Conservation (phyloP, 441 rosid genomes). For the Gossypium schwendimanii region DNA sequence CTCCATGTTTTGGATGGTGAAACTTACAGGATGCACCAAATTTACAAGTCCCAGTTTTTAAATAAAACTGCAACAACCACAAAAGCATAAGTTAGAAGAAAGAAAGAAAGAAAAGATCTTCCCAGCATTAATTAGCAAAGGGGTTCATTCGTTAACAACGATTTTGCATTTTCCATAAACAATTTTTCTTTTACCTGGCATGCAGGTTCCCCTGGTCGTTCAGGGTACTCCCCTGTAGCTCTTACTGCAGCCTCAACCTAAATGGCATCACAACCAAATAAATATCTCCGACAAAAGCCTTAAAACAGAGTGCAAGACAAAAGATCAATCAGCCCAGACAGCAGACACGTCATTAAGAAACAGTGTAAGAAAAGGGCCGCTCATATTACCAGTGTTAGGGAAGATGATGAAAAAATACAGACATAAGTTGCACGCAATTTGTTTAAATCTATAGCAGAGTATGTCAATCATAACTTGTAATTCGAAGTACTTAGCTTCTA, state of each 20-base stretch:
- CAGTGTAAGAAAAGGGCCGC: background rate
- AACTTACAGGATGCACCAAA: slow-evolving; percentile 98
- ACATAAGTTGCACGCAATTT: background rate
- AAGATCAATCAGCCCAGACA: background rate
- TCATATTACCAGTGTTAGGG: background rate
- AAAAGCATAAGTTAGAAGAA: background rate
- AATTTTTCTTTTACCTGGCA: slow-evolving; percentile 54
- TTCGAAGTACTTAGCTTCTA: background rate
- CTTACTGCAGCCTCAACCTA: slow-evolving; percentile 92
- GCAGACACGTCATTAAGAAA: background rate
- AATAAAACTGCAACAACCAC: slow-evolving; percentile 51
- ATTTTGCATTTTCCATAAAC: background rate
- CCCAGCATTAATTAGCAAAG: background rate
- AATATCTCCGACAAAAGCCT: background rate
- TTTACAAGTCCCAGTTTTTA: slow-evolving; percentile 91
- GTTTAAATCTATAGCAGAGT: background rate
- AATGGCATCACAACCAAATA: slow-evolving; percentile 14
- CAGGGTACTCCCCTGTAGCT: slow-evolving; percentile 93
- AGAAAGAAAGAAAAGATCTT: background rate
- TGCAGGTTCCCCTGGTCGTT: slow-evolving; percentile 73
- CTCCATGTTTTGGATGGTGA: slow-evolving; percentile 85
- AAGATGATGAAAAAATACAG: slow-evolving; percentile 1
- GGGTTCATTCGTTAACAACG: background rate
- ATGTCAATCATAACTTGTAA: background rate
- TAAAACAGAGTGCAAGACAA: background rate